These are phyloP conservation scores for Digitaria exilis DNA, from an alignment of 202 grass and related monocot genomes.

Conservation along the genomic window DNA sequence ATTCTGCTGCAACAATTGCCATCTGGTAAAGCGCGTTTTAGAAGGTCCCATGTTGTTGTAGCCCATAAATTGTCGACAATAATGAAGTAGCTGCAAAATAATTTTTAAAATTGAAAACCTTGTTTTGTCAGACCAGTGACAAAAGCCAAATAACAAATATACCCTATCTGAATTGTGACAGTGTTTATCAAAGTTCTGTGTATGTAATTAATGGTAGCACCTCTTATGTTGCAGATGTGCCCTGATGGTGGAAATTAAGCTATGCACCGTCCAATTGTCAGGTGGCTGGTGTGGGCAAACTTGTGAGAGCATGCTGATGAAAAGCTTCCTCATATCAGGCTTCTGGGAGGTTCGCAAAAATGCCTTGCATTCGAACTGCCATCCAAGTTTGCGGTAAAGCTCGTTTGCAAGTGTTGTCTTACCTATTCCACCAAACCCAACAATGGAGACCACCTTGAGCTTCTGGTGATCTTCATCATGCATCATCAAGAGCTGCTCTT, in stretches of 20 bases:
- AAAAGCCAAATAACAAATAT: too few relatives aligned
- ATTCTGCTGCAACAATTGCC: too few relatives aligned
- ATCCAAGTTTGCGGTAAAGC: neutral
- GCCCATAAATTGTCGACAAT: too few relatives aligned
- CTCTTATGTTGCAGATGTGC: conserved; percentile 27
- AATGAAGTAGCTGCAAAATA: too few relatives aligned
- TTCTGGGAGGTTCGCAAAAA: neutral
- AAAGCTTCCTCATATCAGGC: conserved; percentile 28
- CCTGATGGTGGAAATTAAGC: conserved; percentile 12
- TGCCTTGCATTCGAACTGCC: conserved; percentile 25
- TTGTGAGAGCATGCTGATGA: conserved; percentile 32
- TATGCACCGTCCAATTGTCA: conserved; percentile 20
- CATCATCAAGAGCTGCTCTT: neutral
- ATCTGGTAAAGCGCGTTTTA: too few relatives aligned
- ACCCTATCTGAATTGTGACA: too few relatives aligned
- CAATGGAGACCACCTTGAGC: conserved; percentile 13
- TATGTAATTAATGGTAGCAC: too few relatives aligned
- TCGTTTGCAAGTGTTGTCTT: conserved; percentile 12
- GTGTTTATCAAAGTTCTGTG: too few relatives aligned
- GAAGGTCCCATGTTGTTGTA: too few relatives aligned
- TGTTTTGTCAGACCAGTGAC: too few relatives aligned
- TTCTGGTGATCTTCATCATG: neutral
- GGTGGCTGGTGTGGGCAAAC: neutral
- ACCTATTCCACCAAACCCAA: conserved; percentile 28
- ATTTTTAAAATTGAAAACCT: neutral